phyloP scores from a whole-genome alignment of 2,329 filamentous ascomycete species.

The Alternaria sp. region DNA sequence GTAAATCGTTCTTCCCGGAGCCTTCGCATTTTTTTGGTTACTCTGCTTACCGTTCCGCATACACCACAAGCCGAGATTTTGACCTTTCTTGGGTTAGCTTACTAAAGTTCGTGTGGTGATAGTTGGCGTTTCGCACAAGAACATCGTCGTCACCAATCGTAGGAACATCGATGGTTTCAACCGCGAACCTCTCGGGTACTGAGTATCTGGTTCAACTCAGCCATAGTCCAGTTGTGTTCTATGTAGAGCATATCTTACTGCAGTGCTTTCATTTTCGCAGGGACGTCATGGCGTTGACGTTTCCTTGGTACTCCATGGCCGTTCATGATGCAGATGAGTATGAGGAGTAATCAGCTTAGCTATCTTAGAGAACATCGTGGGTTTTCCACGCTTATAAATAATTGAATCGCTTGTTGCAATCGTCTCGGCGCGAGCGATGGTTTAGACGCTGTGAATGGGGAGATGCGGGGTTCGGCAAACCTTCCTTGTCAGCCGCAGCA shows the following conservation, averaged over 20 bases:
- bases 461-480: slow-evolving; percentile 32
- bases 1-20: background rate
- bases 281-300: slow-evolving; percentile 18
- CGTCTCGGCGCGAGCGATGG: background rate
- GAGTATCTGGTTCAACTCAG: slow-evolving; percentile 31
- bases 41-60: slow-evolving; percentile 31
- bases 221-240: background rate
- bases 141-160: slow-evolving; percentile 34
- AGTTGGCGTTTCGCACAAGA: slow-evolving; percentile 20
- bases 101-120: background rate
- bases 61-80: slow-evolving; percentile 38
- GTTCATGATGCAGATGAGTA: slow-evolving; percentile 1
- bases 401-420: background rate
- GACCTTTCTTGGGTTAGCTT: slow-evolving; percentile 22
- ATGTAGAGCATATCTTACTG: slow-evolving; percentile 23
- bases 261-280: slow-evolving; percentile 35
- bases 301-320: background rate
- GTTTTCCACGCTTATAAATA: background rate
- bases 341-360: too few species aligned
- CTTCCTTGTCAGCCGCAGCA: slow-evolving; percentile 7
- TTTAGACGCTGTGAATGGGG: slow-evolving; percentile 20
- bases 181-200: slow-evolving; percentile 29
- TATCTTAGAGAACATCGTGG: background rate
- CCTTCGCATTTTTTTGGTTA: too few species aligned
- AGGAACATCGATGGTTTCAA: slow-evolving; percentile 32